Base-by-base conservation (phyloP, 495 filamentous ascomycete species). In the Chlorociboria aeruginascens region DNA sequence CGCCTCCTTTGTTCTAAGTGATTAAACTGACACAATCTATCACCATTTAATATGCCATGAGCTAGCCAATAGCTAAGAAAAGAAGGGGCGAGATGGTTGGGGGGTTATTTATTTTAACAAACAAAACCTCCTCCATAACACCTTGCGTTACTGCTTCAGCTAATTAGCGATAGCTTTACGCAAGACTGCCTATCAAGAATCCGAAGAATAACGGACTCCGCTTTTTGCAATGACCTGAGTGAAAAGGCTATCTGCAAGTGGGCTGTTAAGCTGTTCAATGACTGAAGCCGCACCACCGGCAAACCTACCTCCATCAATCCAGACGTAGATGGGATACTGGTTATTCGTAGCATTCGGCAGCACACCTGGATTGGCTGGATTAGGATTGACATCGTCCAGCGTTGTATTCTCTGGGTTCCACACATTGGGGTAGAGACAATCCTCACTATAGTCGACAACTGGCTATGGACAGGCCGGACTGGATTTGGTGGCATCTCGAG, bases 391-490 rank as follows among this genome's bases (percentile, higher is more conserved):
- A 51, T 74, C 71, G 41, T 44, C 14, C 3, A 32, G 41, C 7
- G 45, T 30, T 9, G 25, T 34, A 32, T 39, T 30, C 14, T 38
- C 35, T 3, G 81, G 79, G n/a, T 79, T 73, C n/a, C 74, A 62
- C 14, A 85, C 69, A 50, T 81, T 79, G 35, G 83, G 61, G 40
- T 66, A 77, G 32, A 85, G 63, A 50, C 81, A 85, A 60, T 85
- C 71, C 54, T 84, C 79, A 28, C 13, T 39, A 16, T 30, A 11
- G 8, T 28, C 31, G 3, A 39, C 45, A 7, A 3, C 45, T 39
- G 33, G 11, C 17, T 40, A 16, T 29, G 29, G 33, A 25, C 33
- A 40, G 8, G n/a, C 20, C 28, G 45, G 33, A 16, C 33, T 35
- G 17, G 40, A 48, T 40, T 48, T 7, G 20, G 45, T 48, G 13